A percentile compares a stretch with the other conserved stretches of the same genome.
These are phyloP conservation scores for Annulohypoxylon bovei DNA, from an alignment of 495 filamentous ascomycete genomes.

Conservation along the genomic window DNA sequence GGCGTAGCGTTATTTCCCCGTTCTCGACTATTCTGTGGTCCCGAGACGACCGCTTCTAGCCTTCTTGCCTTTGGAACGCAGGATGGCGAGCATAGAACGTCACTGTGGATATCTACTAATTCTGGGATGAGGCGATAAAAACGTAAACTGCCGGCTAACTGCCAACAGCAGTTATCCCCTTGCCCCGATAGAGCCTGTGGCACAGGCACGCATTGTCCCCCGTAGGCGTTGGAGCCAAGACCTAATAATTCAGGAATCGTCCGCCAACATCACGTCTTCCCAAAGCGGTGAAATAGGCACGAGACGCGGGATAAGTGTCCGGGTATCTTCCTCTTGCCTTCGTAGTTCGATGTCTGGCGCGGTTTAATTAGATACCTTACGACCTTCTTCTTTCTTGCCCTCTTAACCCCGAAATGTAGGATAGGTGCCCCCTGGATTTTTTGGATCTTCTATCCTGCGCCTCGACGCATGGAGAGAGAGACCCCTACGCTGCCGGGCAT, in stretches of 20 bases:
- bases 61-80: neutral
- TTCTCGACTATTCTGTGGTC: neutral
- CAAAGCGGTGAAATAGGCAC: neutral
- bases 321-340: neutral
- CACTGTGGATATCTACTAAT: neutral
- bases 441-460: neutral
- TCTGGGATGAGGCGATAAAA: neutral
- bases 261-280: neutral
- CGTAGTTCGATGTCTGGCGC: slow-evolving; percentile 6
- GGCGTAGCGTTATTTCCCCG: slow-evolving; percentile 8
- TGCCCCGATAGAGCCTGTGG: neutral
- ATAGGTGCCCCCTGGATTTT: neutral
- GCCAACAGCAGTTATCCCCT: neutral
- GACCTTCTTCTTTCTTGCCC: neutral
- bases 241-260: neutral
- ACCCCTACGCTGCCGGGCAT: neutral
- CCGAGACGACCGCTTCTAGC: slow-evolving; percentile 1
- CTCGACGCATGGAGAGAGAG: neutral
- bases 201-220: slow-evolving; percentile 19
- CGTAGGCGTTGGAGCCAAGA: neutral
- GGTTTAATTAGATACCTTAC: slow-evolving; percentile 7
- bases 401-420: neutral
- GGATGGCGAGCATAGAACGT: neutral
- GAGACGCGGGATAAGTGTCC: neutral
- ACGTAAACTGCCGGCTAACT: slow-evolving; percentile 15